Evolutionary conservation across 768 basidiomycete species (phyloP).

Genomic region (Mycena metata): DNA sequence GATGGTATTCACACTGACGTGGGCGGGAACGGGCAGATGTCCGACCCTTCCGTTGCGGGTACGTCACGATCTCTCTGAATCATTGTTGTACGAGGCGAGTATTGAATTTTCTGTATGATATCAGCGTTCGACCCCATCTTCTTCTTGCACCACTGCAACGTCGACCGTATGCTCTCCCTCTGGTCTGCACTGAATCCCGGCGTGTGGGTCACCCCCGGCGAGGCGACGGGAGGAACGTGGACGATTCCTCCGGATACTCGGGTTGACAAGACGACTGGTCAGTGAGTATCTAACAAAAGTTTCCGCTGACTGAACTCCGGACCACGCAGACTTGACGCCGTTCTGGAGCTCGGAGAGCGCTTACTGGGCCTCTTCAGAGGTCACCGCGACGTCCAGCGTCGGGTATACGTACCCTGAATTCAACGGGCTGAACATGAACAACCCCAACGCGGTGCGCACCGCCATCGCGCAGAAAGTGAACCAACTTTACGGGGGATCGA

Average conservation of each 20-base stretch:
- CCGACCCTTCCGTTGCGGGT: slow-evolving; percentile 57
- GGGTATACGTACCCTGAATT: slow-evolving; percentile 68
- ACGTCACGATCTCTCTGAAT: slow-evolving; percentile 15
- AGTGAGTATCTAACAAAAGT: slow-evolving; percentile 17
- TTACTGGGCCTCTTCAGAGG: slow-evolving; percentile 56
- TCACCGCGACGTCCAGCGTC: slow-evolving; percentile 48
- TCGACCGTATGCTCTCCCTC: slow-evolving; percentile 65
- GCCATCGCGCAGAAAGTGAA: slow-evolving; percentile 54
- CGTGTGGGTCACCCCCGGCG: slow-evolving; percentile 53
- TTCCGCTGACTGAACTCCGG: slow-evolving; percentile 3
- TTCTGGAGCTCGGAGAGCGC: slow-evolving; percentile 56
- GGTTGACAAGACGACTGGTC: slow-evolving; percentile 48
- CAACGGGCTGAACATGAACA: slow-evolving; percentile 51
- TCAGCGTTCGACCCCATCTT: slow-evolving; percentile 67
- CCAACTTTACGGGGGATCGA: slow-evolving; percentile 49
- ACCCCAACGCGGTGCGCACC: slow-evolving; percentile 43
- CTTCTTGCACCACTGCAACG: slow-evolving; percentile 67
- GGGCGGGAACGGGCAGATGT: slow-evolving; percentile 61
- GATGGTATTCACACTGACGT: slow-evolving; percentile 60
- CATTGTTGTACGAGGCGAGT: background rate
- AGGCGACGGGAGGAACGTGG: slow-evolving; percentile 49
- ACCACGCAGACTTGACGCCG: slow-evolving; percentile 56
- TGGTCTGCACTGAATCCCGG: slow-evolving; percentile 62
- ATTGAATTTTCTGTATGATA: background rate
- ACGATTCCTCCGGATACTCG: slow-evolving; percentile 45